These are phyloP conservation scores for Perkinsus chesapeaki DNA, from an alignment of 169 alveolate species.

Conservation along the genomic window DNA sequence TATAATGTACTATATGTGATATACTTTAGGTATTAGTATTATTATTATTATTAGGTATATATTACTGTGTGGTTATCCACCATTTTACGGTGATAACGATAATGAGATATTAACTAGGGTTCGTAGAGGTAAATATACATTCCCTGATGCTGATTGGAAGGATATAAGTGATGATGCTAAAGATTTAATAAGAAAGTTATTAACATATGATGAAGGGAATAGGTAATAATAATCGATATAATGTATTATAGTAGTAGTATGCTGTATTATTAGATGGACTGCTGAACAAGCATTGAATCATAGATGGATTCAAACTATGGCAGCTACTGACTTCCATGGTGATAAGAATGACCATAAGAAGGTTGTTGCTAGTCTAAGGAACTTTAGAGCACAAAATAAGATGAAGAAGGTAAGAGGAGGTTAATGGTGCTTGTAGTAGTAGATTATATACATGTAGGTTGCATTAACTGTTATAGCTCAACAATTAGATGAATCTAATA, in stretches of 20 bases:
- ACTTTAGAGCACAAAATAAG: slow-evolving; percentile 50
- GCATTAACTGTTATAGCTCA: slow-evolving; percentile 38
- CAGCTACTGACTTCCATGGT: background rate
- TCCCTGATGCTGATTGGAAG: slow-evolving; percentile 53
- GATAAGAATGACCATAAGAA: background rate
- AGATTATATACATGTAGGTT: slow-evolving; percentile 12
- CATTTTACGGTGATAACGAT: slow-evolving; percentile 83
- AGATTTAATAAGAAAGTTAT: slow-evolving; percentile 40
- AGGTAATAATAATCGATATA: background rate
- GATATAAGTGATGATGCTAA: slow-evolving; percentile 40
- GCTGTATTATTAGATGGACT: background rate
- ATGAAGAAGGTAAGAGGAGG: slow-evolving; percentile 55
- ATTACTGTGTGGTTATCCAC: slow-evolving; percentile 64
- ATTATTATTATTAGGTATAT: slow-evolving; percentile 18
- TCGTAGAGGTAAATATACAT: slow-evolving; percentile 66
- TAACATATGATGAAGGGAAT: background rate
- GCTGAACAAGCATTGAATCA: slow-evolving; percentile 46
- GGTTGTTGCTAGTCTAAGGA: slow-evolving; percentile 6
- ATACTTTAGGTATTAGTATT: background rate
- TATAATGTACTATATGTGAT: slow-evolving; percentile 46
- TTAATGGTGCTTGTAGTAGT: background rate
- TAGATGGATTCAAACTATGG: slow-evolving; percentile 43
- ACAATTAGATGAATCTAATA: slow-evolving; percentile 26
- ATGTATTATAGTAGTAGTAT: background rate
- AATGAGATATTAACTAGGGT: slow-evolving; percentile 75